Evolutionary conservation across 2,329 filamentous ascomycete genomes (phyloP).

Genomic region (Penicillium sp.): DNA sequence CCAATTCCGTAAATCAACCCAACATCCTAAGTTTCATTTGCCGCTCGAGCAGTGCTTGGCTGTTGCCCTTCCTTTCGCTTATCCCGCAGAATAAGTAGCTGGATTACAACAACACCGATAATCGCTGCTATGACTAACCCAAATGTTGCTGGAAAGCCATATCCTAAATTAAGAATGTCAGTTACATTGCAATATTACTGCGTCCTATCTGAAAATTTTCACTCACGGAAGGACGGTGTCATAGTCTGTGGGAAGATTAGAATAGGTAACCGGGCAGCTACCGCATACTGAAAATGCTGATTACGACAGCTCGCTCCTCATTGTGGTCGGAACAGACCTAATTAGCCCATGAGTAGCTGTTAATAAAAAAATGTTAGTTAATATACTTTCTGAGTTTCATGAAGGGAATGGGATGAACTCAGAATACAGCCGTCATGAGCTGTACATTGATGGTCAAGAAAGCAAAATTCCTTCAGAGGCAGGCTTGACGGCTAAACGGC

Average conservation of each 20-base stretch:
- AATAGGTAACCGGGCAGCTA: constrained; percentile 20
- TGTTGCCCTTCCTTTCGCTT: neutral
- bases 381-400: neutral
- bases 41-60: neutral
- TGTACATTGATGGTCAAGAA: constrained; percentile 18
- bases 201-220: neutral
- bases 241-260: constrained; percentile 21
- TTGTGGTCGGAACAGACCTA: constrained; percentile 37
- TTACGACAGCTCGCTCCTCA: constrained; percentile 30
- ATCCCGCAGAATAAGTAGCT: constrained; percentile 1
- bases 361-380: neutral
- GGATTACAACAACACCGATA: constrained; percentile 7
- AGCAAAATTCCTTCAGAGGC: constrained; percentile 19
- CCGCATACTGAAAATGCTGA: constrained; percentile 43
- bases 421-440: constrained; percentile 43
- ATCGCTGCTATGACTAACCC: constrained; percentile 14
- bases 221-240: constrained; percentile 15
- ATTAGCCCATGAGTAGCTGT: constrained; percentile 23
- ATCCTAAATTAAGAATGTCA: neutral
- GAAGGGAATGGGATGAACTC: neutral
- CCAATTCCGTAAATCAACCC: no score
- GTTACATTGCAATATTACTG: neutral
- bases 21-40: neutral
- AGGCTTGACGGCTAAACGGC: constrained; percentile 17
- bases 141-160: constrained; percentile 15